phyloP scores from a whole-genome alignment of 2,329 filamentous ascomycete genomes.

The Intubia oerlemansii region DNA sequence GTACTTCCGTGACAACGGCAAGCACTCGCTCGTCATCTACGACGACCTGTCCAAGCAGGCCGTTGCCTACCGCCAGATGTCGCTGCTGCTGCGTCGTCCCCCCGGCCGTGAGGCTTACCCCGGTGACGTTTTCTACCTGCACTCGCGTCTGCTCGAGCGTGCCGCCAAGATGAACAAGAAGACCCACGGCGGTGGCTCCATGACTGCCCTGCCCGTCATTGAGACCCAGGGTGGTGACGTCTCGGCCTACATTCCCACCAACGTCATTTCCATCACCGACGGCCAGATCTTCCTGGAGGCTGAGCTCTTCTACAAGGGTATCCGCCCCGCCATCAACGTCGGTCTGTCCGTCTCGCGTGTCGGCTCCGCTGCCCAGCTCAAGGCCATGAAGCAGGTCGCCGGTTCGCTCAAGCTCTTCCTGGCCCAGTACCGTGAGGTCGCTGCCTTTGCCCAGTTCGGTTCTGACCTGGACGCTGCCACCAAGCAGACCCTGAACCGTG shows the following conservation, averaged over 20 bases:
- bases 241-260: constrained; percentile 98
- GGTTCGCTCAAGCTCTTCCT: constrained; percentile 99
- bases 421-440: constrained; percentile 99
- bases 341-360: constrained; percentile 99
- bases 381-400: constrained; percentile 99
- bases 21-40: constrained; percentile 76
- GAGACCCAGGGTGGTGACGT: constrained; percentile 99
- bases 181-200: constrained; percentile 68
- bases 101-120: constrained; percentile 98
- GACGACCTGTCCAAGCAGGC: constrained; percentile 98
- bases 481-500: constrained; percentile 95
- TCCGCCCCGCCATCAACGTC: constrained; percentile 99
- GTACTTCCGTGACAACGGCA: constrained; percentile 64
- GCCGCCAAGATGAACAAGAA: constrained; percentile 97
- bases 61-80: constrained; percentile 97
- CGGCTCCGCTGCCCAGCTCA: constrained; percentile 97
- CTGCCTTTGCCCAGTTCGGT: constrained; percentile 99
- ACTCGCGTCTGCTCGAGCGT: constrained; percentile 98
- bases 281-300: constrained; percentile 99
- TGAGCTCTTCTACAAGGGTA: constrained; percentile 99
- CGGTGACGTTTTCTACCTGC: constrained; percentile 97
- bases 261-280: constrained; percentile 99
- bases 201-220: constrained; percentile 93
- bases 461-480: constrained; percentile 97
- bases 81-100: constrained; percentile 87